These are phyloP conservation scores for Trametes meyenii DNA, from an alignment of 768 basidiomycete species.

Conservation along the genomic window DNA sequence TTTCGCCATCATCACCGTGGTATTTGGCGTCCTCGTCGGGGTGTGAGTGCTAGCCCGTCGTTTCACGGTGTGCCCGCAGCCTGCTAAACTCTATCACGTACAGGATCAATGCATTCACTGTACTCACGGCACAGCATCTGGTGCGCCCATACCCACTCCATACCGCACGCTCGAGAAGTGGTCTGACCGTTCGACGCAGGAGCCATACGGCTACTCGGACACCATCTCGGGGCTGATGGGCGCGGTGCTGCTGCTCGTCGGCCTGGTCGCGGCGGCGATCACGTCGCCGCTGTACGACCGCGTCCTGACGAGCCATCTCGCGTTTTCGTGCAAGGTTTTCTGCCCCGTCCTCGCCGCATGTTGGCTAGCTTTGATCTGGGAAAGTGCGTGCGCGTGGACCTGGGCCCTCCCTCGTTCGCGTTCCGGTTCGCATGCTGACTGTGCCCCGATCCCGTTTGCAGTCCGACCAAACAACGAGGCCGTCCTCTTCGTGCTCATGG, in stretches of 20 bases:
- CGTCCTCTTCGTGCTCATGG: slow-evolving; percentile 67
- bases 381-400: slow-evolving; percentile 47
- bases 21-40: slow-evolving; percentile 69
- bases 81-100: neutral
- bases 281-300: slow-evolving; percentile 81
- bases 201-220: slow-evolving; percentile 72
- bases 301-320: slow-evolving; percentile 76
- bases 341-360: slow-evolving; percentile 61
- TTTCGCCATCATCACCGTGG: slow-evolving; percentile 56
- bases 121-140: slow-evolving; percentile 69
- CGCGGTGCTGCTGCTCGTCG: slow-evolving; percentile 66
- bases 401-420: neutral
- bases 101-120: slow-evolving; percentile 64
- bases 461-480: slow-evolving; percentile 64
- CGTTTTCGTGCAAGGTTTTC: slow-evolving; percentile 57
- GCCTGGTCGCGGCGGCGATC: slow-evolving; percentile 67
- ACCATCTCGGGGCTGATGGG: slow-evolving; percentile 72
- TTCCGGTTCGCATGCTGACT: neutral
- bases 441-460: slow-evolving; percentile 30
- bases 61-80: neutral
- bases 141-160: slow-evolving; percentile 40
- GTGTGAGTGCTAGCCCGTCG: slow-evolving; percentile 48
- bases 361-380: slow-evolving; percentile 84
- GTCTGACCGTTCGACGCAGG: slow-evolving; percentile 39
- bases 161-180: neutral